Evolutionary conservation across 371 early-diverging fungal species (phyloP).

Genomic region (Mucor sp.): DNA sequence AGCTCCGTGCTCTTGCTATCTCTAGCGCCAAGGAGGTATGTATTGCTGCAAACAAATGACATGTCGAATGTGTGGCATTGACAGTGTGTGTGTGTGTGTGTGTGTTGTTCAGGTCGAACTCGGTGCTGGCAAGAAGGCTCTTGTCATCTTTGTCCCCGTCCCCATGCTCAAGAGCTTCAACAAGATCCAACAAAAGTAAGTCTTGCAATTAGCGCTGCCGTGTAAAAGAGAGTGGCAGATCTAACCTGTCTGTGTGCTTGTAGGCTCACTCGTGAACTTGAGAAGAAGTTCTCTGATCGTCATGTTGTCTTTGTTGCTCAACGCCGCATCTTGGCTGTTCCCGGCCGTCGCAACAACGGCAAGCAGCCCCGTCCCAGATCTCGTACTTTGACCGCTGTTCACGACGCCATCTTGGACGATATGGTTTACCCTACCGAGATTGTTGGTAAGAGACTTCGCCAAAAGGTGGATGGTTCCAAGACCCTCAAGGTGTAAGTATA

Average conservation of each 20-base stretch:
- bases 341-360: conserved; percentile 80
- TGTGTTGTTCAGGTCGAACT: conserved; percentile 75
- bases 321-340: conserved; percentile 93
- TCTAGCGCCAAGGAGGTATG: conserved; percentile 91
- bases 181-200: conserved; percentile 89
- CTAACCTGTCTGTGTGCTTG: neutral
- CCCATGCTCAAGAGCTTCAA: conserved; percentile 90
- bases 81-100: neutral
- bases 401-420: conserved; percentile 94
- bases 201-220: neutral
- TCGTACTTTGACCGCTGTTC: conserved; percentile 94
- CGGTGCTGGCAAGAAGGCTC: conserved; percentile 91
- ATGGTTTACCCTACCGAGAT: conserved; percentile 97
- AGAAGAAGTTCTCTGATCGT: conserved; percentile 98
- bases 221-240: neutral
- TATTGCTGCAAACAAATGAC: neutral
- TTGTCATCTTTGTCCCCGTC: conserved; percentile 95
- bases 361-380: conserved; percentile 93
- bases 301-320: conserved; percentile 95
- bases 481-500: conserved; percentile 85
- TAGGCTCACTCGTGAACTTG: conserved; percentile 94
- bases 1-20: conserved; percentile 91
- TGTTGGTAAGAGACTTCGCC: conserved; percentile 95
- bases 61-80: neutral
- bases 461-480: conserved; percentile 91